phyloP scores from a whole-genome alignment of 2,329 filamentous ascomycete genomes.

The Aspergillus flavus region DNA sequence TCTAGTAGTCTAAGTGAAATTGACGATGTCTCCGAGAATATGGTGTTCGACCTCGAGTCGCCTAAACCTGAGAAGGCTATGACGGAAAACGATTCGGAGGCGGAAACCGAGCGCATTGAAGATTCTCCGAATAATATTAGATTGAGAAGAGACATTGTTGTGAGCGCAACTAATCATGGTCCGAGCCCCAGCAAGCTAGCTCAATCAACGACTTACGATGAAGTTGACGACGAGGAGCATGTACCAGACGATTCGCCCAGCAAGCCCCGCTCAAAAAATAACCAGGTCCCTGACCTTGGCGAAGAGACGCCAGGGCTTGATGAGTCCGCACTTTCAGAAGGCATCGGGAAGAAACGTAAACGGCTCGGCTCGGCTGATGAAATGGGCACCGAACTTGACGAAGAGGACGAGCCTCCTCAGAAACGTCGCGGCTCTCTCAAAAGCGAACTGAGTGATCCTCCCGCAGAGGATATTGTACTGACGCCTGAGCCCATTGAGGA shows the following conservation, averaged over 20 bases:
- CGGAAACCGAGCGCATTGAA: slow-evolving; percentile 91
- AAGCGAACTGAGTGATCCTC: slow-evolving; percentile 39
- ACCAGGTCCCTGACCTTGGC: slow-evolving; percentile 26
- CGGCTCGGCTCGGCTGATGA: slow-evolving; percentile 41
- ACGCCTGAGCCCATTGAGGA: slow-evolving; percentile 42
- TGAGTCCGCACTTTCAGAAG: slow-evolving; percentile 33
- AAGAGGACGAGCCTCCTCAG: slow-evolving; percentile 44
- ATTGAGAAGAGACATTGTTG: slow-evolving; percentile 61
- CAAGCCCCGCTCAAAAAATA: slow-evolving; percentile 40
- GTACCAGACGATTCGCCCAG: slow-evolving; percentile 43
- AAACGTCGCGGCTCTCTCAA: slow-evolving; percentile 46
- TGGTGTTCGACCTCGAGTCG: slow-evolving; percentile 56
- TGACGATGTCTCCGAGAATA: slow-evolving; percentile 75
- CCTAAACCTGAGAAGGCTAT: slow-evolving; percentile 53
- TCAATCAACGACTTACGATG: slow-evolving; percentile 54
- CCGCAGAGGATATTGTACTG: slow-evolving; percentile 35
- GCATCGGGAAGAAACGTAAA: slow-evolving; percentile 46
- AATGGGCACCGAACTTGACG: slow-evolving; percentile 35
- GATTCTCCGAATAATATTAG: slow-evolving; percentile 75
- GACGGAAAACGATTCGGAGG: slow-evolving; percentile 74
- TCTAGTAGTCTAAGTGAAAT: slow-evolving; percentile 95
- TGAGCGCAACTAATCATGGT: slow-evolving; percentile 61
- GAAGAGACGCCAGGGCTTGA: slow-evolving; percentile 30
- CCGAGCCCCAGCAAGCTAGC: slow-evolving; percentile 77
- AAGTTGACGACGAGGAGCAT: slow-evolving; percentile 54